Conservation (phyloP, 169 alveolate genomes). For the Babesia gibsoni region DNA sequence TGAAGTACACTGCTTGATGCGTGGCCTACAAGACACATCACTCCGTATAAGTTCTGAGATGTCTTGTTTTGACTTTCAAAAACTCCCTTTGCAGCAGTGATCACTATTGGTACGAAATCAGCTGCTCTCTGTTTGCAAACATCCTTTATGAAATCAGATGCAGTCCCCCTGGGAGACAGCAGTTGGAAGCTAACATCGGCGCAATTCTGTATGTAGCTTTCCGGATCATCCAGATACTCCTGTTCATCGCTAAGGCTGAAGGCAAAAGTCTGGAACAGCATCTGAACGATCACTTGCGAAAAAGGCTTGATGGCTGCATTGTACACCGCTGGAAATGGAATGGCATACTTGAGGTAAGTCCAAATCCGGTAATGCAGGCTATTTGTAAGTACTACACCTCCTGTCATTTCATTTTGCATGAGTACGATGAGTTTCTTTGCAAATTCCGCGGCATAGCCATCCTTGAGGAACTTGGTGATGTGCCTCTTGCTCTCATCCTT, state of each 20-base stretch:
- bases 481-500: constrained; percentile 24
- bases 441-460: constrained; percentile 27
- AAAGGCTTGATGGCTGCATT: constrained; percentile 24
- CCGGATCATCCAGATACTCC: constrained; percentile 52
- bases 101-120: constrained; percentile 27
- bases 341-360: constrained; percentile 43
- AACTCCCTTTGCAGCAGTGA: constrained; percentile 17
- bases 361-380: constrained; percentile 46
- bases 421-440: constrained; percentile 18
- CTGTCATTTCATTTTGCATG: constrained; percentile 21
- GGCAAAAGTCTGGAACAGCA: constrained; percentile 47
- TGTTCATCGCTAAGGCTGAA: constrained; percentile 36
- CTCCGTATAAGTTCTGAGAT: constrained; percentile 7
- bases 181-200: constrained; percentile 55
- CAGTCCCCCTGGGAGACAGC: constrained; percentile 41
- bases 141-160: constrained; percentile 50
- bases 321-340: constrained; percentile 13
- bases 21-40: constrained; percentile 37
- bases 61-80: not conserved
- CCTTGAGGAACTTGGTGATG: constrained; percentile 13
- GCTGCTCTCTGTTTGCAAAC: constrained; percentile 27
- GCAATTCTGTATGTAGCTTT: constrained; percentile 33
- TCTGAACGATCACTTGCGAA: constrained; percentile 30
- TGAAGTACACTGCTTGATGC: constrained; percentile 16
- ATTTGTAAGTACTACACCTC: constrained; percentile 25